A percentile compares a stretch with the other conserved stretches of the same genome.
Evolutionary conservation across 768 basidiomycete genomes (phyloP).

Genomic region (Tricholoma bakamatsutake): DNA sequence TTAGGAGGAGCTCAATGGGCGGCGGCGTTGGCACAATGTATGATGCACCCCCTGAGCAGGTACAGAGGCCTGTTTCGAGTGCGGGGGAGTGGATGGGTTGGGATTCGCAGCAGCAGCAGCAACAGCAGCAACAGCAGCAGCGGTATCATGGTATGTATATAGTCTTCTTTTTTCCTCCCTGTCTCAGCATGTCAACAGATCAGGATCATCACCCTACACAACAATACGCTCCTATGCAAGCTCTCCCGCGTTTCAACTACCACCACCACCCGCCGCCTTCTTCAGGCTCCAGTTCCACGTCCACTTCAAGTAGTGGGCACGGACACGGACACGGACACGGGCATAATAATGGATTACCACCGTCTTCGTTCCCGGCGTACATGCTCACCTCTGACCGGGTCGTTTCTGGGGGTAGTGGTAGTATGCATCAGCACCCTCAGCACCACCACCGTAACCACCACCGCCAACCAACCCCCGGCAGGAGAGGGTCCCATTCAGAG

Average conservation of each 20-base stretch:
- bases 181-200: not conserved
- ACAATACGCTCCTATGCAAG: not conserved
- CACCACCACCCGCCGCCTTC: not conserved
- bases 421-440: not conserved
- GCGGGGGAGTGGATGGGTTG: not conserved
- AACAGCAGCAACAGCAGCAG: not conserved
- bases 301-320: not conserved
- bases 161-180: not conserved
- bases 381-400: not conserved
- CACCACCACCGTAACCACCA: not conserved
- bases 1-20: not conserved
- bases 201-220: not conserved
- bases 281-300: not conserved
- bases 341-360: not conserved
- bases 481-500: not conserved
- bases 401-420: no score
- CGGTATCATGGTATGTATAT: not conserved
- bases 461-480: not conserved
- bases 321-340: not conserved
- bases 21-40: not conserved
- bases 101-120: not conserved
- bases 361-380: not conserved
- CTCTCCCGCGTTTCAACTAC: not conserved
- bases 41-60: not conserved
- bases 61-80: not conserved